Conservation (phyloP, 2,329 filamentous ascomycete genomes). For the Calonectria pseudoreteaudii region DNA sequence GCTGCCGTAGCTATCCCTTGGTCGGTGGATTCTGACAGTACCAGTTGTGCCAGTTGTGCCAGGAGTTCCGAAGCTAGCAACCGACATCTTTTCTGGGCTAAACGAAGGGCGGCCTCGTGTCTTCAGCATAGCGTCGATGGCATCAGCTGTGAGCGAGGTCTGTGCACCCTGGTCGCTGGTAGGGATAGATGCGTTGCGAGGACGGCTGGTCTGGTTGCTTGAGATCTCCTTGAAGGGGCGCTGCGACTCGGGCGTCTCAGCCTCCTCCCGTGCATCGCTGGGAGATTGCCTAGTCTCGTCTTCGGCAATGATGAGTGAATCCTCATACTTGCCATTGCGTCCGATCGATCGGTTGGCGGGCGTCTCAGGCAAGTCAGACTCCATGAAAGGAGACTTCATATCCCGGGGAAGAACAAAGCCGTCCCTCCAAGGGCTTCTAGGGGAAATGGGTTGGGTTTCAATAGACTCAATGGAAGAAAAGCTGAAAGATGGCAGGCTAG, state of each 20-base stretch:
- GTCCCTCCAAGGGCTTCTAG: conserved; percentile 65
- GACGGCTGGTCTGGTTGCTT: conserved; percentile 62
- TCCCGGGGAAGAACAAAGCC: conserved; percentile 68
- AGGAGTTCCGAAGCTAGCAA: conserved; percentile 47
- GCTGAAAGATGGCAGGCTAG: conserved; percentile 47
- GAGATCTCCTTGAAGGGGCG: conserved; percentile 72
- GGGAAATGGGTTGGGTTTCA: conserved; percentile 59
- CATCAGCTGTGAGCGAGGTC: conserved; percentile 83
- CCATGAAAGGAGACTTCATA: conserved; percentile 45
- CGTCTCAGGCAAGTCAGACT: conserved; percentile 51
- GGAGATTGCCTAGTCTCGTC: conserved; percentile 71
- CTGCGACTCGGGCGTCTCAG: conserved; percentile 66
- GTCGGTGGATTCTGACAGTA: conserved; percentile 58
- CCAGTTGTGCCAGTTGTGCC: conserved; percentile 52
- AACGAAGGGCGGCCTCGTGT: conserved; percentile 45
- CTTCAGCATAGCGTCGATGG: conserved; percentile 81
- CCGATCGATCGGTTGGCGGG: conserved; percentile 56
- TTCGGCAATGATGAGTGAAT: conserved; percentile 68
- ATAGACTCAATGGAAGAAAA: conserved; percentile 60
- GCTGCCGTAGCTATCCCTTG: conserved; percentile 63
- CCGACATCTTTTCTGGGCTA: conserved; percentile 52
- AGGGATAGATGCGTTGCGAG: conserved; percentile 54
- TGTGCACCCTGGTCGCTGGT: conserved; percentile 82
- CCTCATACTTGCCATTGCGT: conserved; percentile 55
- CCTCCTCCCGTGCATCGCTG: conserved; percentile 51